phyloP scores from a whole-genome alignment of 768 basidiomycete species.

The Suillus americanus region DNA sequence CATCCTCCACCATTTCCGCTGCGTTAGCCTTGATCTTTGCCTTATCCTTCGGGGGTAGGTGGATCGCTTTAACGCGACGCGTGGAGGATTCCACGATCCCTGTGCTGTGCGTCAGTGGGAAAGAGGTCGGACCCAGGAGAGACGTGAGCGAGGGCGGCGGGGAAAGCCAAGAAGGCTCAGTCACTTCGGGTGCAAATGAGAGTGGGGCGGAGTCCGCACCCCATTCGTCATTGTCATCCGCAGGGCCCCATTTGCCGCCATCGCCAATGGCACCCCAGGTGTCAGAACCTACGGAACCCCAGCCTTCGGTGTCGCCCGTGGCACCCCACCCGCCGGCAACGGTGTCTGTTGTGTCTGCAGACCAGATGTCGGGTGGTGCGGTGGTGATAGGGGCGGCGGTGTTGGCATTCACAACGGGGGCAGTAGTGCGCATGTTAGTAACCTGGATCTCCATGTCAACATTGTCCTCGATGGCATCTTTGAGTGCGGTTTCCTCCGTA shows the following conservation, averaged over 20 bases:
- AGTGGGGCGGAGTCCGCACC: constrained; percentile 7
- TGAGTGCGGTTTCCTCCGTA: constrained; percentile 21
- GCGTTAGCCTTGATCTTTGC: background rate
- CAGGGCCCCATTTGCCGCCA: constrained; percentile 12
- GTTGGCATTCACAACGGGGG: background rate
- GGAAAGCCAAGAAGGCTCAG: constrained; percentile 24
- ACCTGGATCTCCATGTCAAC: constrained; percentile 20
- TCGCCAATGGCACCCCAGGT: constrained; percentile 12
- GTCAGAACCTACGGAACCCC: constrained; percentile 6
- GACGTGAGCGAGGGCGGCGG: constrained; percentile 31
- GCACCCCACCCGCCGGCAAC: constrained; percentile 16
- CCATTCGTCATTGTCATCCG: constrained; percentile 13
- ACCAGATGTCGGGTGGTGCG: constrained; percentile 1
- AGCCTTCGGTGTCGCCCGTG: background rate
- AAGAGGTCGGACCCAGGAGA: constrained; percentile 53
- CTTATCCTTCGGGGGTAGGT: constrained; percentile 34
- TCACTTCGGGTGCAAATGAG: constrained; percentile 15
- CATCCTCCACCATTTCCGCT: constrained; percentile 41
- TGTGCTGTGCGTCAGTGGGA: constrained; percentile 62
- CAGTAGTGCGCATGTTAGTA: background rate
- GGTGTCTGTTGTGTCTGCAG: constrained; percentile 1
- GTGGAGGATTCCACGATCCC: constrained; percentile 68
- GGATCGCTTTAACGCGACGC: constrained; percentile 51
- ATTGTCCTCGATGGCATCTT: constrained; percentile 30
- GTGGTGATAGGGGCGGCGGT: background rate